Conservation (phyloP, 2,329 filamentous ascomycete species). For the Colletotrichum plurivorum region DNA sequence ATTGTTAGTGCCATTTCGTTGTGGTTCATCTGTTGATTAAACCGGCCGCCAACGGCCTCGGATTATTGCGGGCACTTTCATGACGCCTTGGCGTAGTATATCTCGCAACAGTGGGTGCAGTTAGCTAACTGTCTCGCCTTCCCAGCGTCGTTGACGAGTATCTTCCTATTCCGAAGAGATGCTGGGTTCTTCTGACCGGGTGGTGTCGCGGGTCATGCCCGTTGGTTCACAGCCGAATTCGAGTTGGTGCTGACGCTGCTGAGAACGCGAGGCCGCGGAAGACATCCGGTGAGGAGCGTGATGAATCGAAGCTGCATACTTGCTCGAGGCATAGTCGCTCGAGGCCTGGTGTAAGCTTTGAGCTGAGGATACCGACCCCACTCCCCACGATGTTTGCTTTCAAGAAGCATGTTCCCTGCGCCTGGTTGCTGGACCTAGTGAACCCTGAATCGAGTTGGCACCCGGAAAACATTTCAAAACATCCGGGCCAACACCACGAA, state of each 20-base stretch:
- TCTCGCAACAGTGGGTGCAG: conserved; percentile 2
- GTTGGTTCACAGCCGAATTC: conserved; percentile 13
- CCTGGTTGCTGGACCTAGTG: conserved; percentile 28
- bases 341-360: background rate
- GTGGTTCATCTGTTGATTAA: conserved; percentile 16
- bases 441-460: conserved; percentile 22
- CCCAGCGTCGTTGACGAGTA: background rate
- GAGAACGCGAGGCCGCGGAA: conserved; percentile 16
- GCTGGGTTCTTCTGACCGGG: background rate
- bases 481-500: conserved; percentile 20
- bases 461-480: conserved; percentile 20
- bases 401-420: conserved; percentile 32
- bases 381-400: conserved; percentile 30
- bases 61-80: background rate
- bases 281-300: conserved; percentile 4
- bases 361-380: conserved; percentile 19
- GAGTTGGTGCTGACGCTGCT: background rate
- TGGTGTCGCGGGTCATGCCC: conserved; percentile 16
- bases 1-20: background rate
- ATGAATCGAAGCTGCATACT: conserved; percentile 10
- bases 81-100: background rate
- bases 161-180: background rate
- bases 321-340: conserved; percentile 1
- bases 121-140: background rate
- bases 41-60: background rate